Evolutionary conservation across 2,329 filamentous ascomycete species (phyloP).

Genomic region (Colletotrichum melonis): DNA sequence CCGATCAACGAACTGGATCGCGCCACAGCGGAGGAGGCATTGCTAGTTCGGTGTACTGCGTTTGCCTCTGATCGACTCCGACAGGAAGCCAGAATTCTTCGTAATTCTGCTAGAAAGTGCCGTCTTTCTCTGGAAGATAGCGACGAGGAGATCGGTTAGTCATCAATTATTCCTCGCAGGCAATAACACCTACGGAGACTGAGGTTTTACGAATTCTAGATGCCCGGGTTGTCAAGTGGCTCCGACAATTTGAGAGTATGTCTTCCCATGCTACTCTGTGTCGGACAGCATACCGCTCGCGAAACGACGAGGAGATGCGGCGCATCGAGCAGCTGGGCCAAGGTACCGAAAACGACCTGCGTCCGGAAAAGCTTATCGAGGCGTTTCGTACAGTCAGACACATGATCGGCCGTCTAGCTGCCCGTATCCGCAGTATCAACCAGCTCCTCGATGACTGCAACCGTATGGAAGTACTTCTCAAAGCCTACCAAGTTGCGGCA

Average conservation of each 20-base stretch:
- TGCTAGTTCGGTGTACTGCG: neutral
- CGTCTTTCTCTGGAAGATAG: neutral
- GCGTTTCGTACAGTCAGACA: slow-evolving; percentile 49
- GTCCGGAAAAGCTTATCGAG: neutral
- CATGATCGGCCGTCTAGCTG: slow-evolving; percentile 56
- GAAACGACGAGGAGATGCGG: slow-evolving; percentile 26
- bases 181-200: neutral
- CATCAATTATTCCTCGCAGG: neutral
- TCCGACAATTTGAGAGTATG: neutral
- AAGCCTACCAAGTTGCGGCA: slow-evolving; percentile 41
- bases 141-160: neutral
- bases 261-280: neutral
- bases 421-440: slow-evolving; percentile 51
- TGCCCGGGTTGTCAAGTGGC: neutral
- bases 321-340: slow-evolving; percentile 1
- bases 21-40: neutral
- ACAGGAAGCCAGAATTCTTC: slow-evolving; percentile 38
- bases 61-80: slow-evolving; percentile 41
- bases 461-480: slow-evolving; percentile 46
- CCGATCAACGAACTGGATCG: neutral
- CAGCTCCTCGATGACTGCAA: slow-evolving; percentile 49
- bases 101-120: slow-evolving; percentile 34
- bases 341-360: neutral
- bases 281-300: neutral
- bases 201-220: neutral